Conservation (phyloP, 2,329 filamentous ascomycete genomes). For the Rhexocercosporidium sp. region DNA sequence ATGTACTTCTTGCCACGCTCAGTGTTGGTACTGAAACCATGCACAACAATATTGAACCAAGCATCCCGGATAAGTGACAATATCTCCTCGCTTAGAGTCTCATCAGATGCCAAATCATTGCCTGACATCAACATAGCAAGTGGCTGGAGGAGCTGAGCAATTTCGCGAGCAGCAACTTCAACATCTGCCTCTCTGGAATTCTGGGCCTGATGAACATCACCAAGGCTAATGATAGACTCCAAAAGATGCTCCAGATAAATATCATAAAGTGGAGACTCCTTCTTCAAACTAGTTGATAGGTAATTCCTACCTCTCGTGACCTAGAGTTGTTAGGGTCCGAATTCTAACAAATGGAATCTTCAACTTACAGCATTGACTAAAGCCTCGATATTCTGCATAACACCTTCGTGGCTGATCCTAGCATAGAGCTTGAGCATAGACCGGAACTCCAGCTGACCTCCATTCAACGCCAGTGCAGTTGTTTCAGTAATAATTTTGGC, state of each 20-base stretch:
- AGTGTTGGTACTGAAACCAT: conserved; percentile 82
- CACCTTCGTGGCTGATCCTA: conserved; percentile 74
- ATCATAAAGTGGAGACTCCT: conserved; percentile 76
- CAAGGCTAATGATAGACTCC: conserved; percentile 87
- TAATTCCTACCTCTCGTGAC: conserved; percentile 79
- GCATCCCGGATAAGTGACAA: conserved; percentile 82
- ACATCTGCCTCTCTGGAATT: conserved; percentile 78
- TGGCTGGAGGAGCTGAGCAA: conserved; percentile 84
- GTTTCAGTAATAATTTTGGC: conserved; percentile 84
- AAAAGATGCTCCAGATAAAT: conserved; percentile 85
- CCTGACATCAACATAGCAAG: conserved; percentile 82
- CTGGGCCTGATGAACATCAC: conserved; percentile 78
- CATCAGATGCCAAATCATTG: conserved; percentile 57
- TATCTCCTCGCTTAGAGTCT: conserved; percentile 66
- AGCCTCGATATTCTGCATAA: conserved; percentile 69
- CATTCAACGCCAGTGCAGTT: conserved; percentile 76
- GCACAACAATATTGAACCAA: conserved; percentile 97
- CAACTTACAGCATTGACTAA: conserved; percentile 73
- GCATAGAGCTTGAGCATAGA: conserved; percentile 84
- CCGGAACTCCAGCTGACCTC: conserved; percentile 82
- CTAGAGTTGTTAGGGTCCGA: conserved; percentile 43
- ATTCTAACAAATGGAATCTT: background rate
- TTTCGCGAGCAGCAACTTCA: conserved; percentile 83
- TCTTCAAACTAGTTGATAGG: conserved; percentile 72
- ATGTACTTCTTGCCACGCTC: conserved; percentile 74